phyloP scores from a whole-genome alignment of 2,329 filamentous ascomycete genomes.

The Sporothrix brunneoviolacea region DNA sequence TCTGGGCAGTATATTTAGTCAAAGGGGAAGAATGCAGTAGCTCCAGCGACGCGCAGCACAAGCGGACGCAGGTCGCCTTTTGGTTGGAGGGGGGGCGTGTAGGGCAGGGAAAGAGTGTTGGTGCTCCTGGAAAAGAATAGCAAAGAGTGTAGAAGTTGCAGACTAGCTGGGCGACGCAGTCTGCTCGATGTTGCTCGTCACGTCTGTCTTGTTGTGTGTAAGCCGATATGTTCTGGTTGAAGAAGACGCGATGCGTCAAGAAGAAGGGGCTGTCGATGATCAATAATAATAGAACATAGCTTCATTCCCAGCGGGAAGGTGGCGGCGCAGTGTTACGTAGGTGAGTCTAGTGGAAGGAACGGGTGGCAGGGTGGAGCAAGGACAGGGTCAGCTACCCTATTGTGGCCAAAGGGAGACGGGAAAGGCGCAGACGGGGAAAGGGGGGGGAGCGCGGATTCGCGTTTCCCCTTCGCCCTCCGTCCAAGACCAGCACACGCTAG shows the following conservation, averaged over 20 bases:
- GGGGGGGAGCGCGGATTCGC: neutral
- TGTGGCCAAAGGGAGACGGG: slow-evolving; percentile 1
- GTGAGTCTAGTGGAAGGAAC: slow-evolving; percentile 6
- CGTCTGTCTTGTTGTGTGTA: neutral
- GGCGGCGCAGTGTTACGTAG: slow-evolving; percentile 13
- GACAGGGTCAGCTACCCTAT: neutral
- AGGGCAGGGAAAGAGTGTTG: neutral
- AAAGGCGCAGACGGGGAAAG: neutral
- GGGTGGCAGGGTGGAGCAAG: slow-evolving; percentile 5
- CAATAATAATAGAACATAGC: neutral
- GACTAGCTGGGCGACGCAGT: no score
- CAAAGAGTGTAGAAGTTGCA: no score
- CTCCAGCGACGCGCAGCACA: slow-evolving; percentile 14
- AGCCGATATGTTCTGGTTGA: neutral
- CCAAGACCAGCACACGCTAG: no score
- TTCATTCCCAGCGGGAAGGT: slow-evolving; percentile 9
- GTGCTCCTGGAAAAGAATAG: neutral
- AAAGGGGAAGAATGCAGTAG: slow-evolving; percentile 15
- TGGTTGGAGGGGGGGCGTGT: neutral
- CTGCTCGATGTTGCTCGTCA: neutral
- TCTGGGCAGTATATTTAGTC: neutral
- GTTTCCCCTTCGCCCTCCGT: neutral
- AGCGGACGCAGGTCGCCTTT: slow-evolving; percentile 6
- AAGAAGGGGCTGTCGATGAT: neutral
- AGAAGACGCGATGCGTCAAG: slow-evolving; percentile 2